These are phyloP conservation scores for Sparassis latifolia DNA, from an alignment of 1,284 basidiomycete genomes.

Conservation along the genomic window DNA sequence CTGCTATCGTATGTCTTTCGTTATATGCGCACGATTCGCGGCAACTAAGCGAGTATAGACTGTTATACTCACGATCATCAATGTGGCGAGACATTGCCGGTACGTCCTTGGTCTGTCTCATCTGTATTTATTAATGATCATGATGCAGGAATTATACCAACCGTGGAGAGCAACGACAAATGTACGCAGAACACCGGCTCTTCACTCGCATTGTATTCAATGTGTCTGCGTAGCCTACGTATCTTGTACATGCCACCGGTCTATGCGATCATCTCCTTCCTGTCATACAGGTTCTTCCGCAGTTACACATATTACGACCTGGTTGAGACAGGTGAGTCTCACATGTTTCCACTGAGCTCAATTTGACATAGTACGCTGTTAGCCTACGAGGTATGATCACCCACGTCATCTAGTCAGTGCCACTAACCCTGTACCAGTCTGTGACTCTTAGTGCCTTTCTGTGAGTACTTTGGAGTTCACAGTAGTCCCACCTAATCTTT, in stretches of 20 bases:
- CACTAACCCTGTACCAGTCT: constrained; percentile 36
- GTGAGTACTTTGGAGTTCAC: constrained; percentile 32
- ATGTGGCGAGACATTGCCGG: constrained; percentile 56
- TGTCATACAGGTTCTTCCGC: constrained; percentile 82
- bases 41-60: constrained; percentile 35
- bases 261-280: constrained; percentile 83
- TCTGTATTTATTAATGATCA: background rate
- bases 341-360: constrained; percentile 20
- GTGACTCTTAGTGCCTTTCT: constrained; percentile 75
- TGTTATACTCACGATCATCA: constrained; percentile 48
- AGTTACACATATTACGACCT: constrained; percentile 79
- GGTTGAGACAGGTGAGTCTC: constrained; percentile 54
- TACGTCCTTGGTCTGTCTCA: constrained; percentile 24
- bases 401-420: background rate
- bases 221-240: constrained; percentile 42
- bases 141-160: constrained; percentile 55
- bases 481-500: constrained; percentile 14
- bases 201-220: background rate
- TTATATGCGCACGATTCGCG: background rate
- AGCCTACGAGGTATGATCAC: constrained; percentile 41
- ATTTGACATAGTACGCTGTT: background rate
- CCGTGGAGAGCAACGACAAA: constrained; percentile 66
- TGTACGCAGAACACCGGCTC: constrained; percentile 38
- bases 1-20: constrained; percentile 44
- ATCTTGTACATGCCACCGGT: constrained; percentile 77